Evolutionary conservation across 1,284 basidiomycete genomes (phyloP), one percentile per base, ranked within the genome.

Genomic region (Cryptococcus neoformans): DNA sequence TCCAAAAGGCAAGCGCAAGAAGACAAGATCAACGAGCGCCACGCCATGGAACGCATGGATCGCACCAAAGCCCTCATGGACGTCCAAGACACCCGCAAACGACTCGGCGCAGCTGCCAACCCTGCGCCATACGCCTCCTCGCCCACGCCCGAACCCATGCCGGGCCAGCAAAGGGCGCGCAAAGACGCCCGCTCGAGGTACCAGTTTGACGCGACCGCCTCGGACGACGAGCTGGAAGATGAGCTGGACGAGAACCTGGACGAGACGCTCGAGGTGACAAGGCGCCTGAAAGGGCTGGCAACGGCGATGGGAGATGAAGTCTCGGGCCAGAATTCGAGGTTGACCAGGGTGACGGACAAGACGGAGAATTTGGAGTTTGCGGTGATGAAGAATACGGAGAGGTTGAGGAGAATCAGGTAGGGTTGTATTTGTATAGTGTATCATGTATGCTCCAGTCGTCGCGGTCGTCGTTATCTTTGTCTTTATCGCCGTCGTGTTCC

Each of bases 121-220:
- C 87, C 64, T 6, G 41, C 57, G 0, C 67, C 67, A 4, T 64
- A 63, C 42, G 54, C 53, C 12, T 21, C 36, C 12, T 52, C 54
- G 6, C 41, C 53, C 8, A 46, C 50, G 5, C 54, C 60, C 2
- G 49, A 57, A 21, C 73, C 73, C 35, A 55, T 67, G 7, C 62
- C 69, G 0, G 72, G 72, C 53, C 66, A 68, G 44, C 62, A 64
- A 39, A 68, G 68, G 44, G 71, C 71, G 14, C 62, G 83, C 63
- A 85, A 87, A 72, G 86, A 89, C 49, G 87, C 90, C 72, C 81
- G 90, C 59, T 84, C 87, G 70, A 84, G 90, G 35, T 99, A 87
- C 76, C 94, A 98, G 76, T 98, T 98, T 68, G 95, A 99, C 65
- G 87, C 87, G n/a, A 90, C 87, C 40, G 90, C 84, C 14, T 92